Evolutionary conservation across 75 land plant genomes (phyloP).

Genomic region (Cryptomeria japonica): DNA sequence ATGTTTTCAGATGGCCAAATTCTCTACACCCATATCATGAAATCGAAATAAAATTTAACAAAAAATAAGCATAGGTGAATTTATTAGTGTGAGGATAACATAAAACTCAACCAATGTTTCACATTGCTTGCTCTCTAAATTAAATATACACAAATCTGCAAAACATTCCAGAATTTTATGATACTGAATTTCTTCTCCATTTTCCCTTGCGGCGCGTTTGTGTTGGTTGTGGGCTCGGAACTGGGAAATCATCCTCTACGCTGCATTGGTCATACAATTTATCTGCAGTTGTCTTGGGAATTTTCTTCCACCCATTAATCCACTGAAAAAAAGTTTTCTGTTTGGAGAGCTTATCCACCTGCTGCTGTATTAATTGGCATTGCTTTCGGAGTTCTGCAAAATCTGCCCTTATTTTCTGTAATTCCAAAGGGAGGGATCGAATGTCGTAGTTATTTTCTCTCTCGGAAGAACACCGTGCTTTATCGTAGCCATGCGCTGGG

Average conservation of each 20-base stretch:
- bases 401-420: constrained; percentile 46
- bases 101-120: too few species aligned
- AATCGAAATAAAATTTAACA: too few species aligned
- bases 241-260: background rate
- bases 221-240: background rate
- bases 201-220: background rate
- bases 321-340: too few species aligned
- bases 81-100: too few species aligned
- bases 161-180: background rate
- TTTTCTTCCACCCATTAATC: too few species aligned
- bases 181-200: background rate
- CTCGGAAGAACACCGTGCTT: constrained; percentile 32
- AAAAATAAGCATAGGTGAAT: too few species aligned
- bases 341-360: constrained; percentile 38
- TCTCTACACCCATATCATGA: too few species aligned
- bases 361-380: constrained; percentile 34
- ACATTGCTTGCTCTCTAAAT: too few species aligned
- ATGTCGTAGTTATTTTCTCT: constrained; percentile 16
- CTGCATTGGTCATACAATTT: background rate
- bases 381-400: constrained; percentile 46
- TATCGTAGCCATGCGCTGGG: background rate
- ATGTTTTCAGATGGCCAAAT: too few species aligned
- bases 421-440: constrained; percentile 36
- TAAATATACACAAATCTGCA: too few species aligned
- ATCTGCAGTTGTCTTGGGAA: background rate